A percentile compares a stretch with the other conserved stretches of the same genome.
phyloP scores from a whole-genome alignment of 2,329 filamentous ascomycete genomes.

The Xylariomycetidae sp. region DNA sequence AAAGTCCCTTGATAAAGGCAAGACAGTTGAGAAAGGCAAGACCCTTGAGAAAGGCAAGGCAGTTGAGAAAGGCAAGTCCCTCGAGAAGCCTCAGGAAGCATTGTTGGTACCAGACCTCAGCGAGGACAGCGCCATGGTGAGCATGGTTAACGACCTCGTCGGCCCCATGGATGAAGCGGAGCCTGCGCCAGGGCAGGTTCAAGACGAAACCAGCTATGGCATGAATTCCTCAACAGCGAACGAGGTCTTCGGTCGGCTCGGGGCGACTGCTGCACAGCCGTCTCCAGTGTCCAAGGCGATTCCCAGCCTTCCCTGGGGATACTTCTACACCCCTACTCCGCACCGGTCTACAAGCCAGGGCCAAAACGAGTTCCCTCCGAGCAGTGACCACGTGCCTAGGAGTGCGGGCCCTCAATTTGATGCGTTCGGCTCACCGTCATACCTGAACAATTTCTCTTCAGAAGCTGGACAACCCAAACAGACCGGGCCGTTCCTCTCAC shows the following conservation, averaged over 20 bases:
- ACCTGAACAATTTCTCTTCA: slow-evolving; percentile 15
- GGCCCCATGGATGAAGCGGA: slow-evolving; percentile 22
- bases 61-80: slow-evolving; percentile 13
- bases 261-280: slow-evolving; percentile 26
- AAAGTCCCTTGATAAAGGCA: background rate
- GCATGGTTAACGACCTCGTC: slow-evolving; percentile 31
- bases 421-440: slow-evolving; percentile 17
- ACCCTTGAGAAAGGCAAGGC: background rate
- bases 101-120: slow-evolving; percentile 19
- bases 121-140: slow-evolving; percentile 37
- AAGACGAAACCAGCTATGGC: slow-evolving; percentile 44
- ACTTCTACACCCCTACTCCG: slow-evolving; percentile 32
- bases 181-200: slow-evolving; percentile 20
- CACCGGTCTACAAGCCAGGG: slow-evolving; percentile 17
- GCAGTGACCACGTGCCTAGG: slow-evolving; percentile 18
- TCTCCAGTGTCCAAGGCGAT: slow-evolving; percentile 31
- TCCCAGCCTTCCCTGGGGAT: slow-evolving; percentile 45
- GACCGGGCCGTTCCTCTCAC: too few relatives aligned
- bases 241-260: slow-evolving; percentile 40
- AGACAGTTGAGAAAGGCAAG: background rate
- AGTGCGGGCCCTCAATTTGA: slow-evolving; percentile 16
- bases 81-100: slow-evolving; percentile 4
- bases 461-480: too few relatives aligned
- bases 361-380: slow-evolving; percentile 12
- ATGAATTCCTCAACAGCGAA: slow-evolving; percentile 48